A percentile compares a stretch with the other conserved stretches of the same genome.
phyloP scores from a whole-genome alignment of 257 asterid genomes.

The Striga asiatica region DNA sequence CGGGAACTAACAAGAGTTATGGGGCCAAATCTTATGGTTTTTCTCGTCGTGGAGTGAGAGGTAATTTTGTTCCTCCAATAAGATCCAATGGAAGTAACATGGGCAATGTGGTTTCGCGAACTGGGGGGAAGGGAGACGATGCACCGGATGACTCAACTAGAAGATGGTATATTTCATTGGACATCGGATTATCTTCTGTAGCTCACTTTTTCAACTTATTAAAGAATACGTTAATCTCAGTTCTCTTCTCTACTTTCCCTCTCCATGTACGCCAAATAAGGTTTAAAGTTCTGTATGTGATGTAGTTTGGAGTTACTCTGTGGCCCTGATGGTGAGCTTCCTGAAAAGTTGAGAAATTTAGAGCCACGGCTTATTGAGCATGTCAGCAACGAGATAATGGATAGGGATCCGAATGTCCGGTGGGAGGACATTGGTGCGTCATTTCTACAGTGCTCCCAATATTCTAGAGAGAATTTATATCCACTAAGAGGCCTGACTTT shows the following conservation, averaged over 20 bases:
- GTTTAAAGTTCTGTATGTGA: constrained; percentile 13
- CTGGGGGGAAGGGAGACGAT: constrained; percentile 75
- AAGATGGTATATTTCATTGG: constrained; percentile 46
- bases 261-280: constrained; percentile 1
- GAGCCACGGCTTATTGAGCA: constrained; percentile 96
- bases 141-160: constrained; percentile 74
- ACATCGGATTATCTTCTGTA: background rate
- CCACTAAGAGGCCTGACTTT: constrained; percentile 15
- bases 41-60: constrained; percentile 86
- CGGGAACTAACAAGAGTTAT: constrained; percentile 43
- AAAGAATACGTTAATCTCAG: constrained; percentile 5
- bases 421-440: constrained; percentile 88
- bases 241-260: constrained; percentile 1
- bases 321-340: constrained; percentile 98
- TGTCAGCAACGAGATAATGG: constrained; percentile 98
- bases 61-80: constrained; percentile 91
- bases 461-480: background rate
- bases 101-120: constrained; percentile 59
- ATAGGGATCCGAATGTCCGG: constrained; percentile 94
- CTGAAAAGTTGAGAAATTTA: constrained; percentile 85
- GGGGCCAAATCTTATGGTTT: constrained; percentile 64
- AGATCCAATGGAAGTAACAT: constrained; percentile 55
- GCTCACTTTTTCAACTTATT: constrained; percentile 7
- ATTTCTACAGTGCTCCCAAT: background rate
- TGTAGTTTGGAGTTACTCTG: constrained; percentile 80